Percentiles rank a stretch among this genome's conserved stretches.
Conservation (phyloP, 1,284 basidiomycete genomes). For the Ceratorhiza oryzae-sativae region DNA sequence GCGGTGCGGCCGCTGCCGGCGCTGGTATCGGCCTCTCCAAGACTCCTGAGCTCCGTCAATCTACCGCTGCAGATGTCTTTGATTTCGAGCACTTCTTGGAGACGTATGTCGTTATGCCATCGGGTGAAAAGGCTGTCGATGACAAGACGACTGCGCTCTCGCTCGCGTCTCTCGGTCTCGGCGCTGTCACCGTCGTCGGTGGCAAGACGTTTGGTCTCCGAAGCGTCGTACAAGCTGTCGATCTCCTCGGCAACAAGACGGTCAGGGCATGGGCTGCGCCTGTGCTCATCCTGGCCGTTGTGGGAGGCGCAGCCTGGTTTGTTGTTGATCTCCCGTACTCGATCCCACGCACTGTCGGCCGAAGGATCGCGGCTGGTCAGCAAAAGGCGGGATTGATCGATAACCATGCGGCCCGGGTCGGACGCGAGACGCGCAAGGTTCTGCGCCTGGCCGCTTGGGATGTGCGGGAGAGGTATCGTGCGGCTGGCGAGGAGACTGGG, state of each 20-base stretch:
- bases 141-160: conserved; percentile 72
- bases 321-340: conserved; percentile 88
- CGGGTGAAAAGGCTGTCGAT: conserved; percentile 54
- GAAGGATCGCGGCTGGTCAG: conserved; percentile 64
- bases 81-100: conserved; percentile 85
- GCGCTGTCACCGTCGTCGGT: conserved; percentile 88
- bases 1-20: conserved; percentile 70
- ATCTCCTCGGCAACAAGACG: conserved; percentile 83
- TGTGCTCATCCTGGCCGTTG: conserved; percentile 74
- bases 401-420: conserved; percentile 73
- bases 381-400: conserved; percentile 62
- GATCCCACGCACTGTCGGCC: conserved; percentile 91
- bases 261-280: conserved; percentile 90
- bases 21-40: conserved; percentile 74
- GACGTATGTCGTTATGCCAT: conserved; percentile 64
- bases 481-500: conserved; percentile 77
- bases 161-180: conserved; percentile 77
- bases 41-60: conserved; percentile 72
- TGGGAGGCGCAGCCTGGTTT: conserved; percentile 83
- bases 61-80: conserved; percentile 83
- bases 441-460: conserved; percentile 93
- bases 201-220: conserved; percentile 80
- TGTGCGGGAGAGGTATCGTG: conserved; percentile 81
- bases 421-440: conserved; percentile 93
- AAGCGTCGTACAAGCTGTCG: conserved; percentile 78